Evolutionary conservation across 371 early-diverging fungal species (phyloP), one percentile per base, ranked within the genome.

Genomic region (Syncephalastrum monosporum): DNA sequence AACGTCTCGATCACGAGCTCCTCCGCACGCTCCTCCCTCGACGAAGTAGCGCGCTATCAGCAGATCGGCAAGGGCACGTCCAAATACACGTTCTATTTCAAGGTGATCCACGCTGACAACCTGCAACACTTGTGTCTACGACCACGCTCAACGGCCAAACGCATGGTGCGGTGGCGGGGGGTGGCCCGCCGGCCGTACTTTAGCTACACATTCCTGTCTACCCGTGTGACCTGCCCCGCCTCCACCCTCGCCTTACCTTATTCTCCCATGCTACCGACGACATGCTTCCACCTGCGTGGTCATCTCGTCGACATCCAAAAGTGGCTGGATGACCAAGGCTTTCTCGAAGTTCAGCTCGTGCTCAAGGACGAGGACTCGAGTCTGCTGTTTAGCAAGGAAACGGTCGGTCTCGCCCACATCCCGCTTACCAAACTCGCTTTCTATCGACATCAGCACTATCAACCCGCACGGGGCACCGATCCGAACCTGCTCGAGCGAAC

Each of bases 31-130:
- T 25, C 45, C 6, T 43, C 23, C 38, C 38, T 33, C 24, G 43
- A 55, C 46, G 44, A 49, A 47, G 56, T 59, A n/a, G 45, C 56
- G 25, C 59, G 65, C 7, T 77, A 77, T 49, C 74, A 69, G 51
- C 77, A 74, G 51, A 77, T 77, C 16, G 77, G 72, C n/a, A 64
- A 65, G 59, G 77, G 77, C 23, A 57, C 61, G 3, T 60, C 63
- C 7, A 52, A 60, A 4, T 73, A 63, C 43, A 77, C 77, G 0
- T 74, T 74, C 43, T 74, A 74, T 53, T 72, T 77, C 54, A 61
- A 56, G 23, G 61, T 77, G 29, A 57, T 69, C 14, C 65, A 74
- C 53, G 72, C 66, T 14, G 73, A 75, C 53, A 65, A 72, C 42
- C 53, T 72, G 17, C 47, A 62, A 33, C 59, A 55, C 19, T 45